phyloP scores from a whole-genome alignment of 2,329 filamentous ascomycete genomes.

The Aspergillus ruber region DNA sequence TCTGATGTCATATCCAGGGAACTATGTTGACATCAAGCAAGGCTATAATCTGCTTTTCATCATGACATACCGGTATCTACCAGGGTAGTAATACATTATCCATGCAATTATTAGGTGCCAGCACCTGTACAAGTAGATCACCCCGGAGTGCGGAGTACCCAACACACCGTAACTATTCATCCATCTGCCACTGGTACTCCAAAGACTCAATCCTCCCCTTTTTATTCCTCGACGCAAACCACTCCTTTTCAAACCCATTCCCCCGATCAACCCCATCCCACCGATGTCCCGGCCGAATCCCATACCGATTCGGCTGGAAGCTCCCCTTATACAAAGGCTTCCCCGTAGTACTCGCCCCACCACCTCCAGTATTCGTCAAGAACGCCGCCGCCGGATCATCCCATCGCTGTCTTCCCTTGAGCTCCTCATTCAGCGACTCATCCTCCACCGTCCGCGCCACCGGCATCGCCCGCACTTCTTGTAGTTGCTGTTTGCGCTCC shows the following conservation, averaged over 20 bases:
- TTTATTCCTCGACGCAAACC: conserved; percentile 81
- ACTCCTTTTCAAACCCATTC: conserved; percentile 88
- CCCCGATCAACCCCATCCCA: conserved; percentile 96
- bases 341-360: conserved; percentile 43
- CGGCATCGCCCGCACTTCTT: conserved; percentile 75
- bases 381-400: conserved; percentile 89
- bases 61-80: not conserved
- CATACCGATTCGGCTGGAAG: conserved; percentile 85
- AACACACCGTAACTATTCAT: conserved; percentile 53
- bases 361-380: conserved; percentile 48
- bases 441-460: conserved; percentile 80
- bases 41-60: not conserved
- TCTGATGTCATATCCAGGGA: not conserved
- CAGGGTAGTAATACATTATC: not conserved
- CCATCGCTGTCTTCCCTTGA: conserved; percentile 74
- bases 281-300: conserved; percentile 81
- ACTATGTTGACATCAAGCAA: not conserved
- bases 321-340: conserved; percentile 71
- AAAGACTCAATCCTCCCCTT: conserved; percentile 69
- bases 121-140: conserved; percentile 1
- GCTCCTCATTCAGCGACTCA: conserved; percentile 72
- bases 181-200: conserved; percentile 95
- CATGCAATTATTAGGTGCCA: conserved; percentile 6
- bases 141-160: not conserved
- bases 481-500: conserved; percentile 59